Conservation (phyloP, 495 filamentous ascomycete species). For the Poronia punctata region DNA sequence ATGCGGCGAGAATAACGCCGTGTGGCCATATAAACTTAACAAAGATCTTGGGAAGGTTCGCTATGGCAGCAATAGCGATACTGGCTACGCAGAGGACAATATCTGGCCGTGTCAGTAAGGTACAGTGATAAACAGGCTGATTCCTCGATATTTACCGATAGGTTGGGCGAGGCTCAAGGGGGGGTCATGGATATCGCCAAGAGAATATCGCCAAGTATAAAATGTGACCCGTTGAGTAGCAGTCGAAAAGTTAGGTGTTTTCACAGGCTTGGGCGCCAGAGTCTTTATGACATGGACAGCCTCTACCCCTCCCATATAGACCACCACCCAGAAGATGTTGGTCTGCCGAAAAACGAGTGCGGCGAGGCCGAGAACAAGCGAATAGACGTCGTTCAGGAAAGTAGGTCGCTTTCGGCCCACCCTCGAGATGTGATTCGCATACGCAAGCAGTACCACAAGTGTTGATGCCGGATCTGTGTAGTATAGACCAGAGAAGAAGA, state of each 20-base stretch:
- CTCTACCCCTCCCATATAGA: conserved; percentile 76
- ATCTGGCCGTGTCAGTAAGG: conserved; percentile 23
- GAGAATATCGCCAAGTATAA: conserved; percentile 30
- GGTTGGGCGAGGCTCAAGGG: conserved; percentile 47
- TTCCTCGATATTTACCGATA: conserved; percentile 39
- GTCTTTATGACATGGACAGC: conserved; percentile 44
- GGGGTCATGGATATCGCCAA: conserved; percentile 60
- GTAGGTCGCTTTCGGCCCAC: conserved; percentile 17
- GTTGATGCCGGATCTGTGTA: conserved; percentile 84
- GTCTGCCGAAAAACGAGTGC: conserved; percentile 81
- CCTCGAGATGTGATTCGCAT: conserved; percentile 52
- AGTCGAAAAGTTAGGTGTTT: conserved; percentile 15
- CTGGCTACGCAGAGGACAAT: conserved; percentile 49
- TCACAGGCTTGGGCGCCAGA: conserved; percentile 24
- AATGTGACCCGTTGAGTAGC: conserved; percentile 21
- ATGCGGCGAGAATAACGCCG: conserved; percentile 56
- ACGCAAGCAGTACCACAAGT: conserved; percentile 57
- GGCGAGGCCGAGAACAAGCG: conserved; percentile 49
- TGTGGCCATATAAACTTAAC: conserved; percentile 56
- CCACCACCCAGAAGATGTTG: conserved; percentile 90
- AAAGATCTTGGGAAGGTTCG: conserved; percentile 43
- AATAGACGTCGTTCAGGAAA: conserved; percentile 30
- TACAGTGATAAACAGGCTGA: no score
- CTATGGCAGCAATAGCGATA: conserved; percentile 48
- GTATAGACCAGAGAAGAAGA: conserved; percentile 91